A percentile compares a stretch with the other conserved stretches of the same genome.
phyloP scores from a whole-genome alignment of 75 land plant species.

The Chamaecyparis obtusa region DNA sequence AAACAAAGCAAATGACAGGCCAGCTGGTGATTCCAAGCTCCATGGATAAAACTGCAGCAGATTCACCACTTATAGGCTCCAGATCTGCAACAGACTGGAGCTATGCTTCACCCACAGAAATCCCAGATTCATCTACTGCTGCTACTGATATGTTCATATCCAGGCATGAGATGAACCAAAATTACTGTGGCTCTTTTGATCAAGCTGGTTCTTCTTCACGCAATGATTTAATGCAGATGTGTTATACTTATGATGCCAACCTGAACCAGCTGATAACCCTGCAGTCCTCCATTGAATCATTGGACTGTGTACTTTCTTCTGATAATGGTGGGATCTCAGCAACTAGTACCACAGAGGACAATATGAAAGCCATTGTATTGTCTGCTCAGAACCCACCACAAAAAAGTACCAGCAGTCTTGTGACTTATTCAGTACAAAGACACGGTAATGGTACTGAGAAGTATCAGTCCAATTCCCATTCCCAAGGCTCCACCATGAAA shows the following conservation, averaged over 20 bases:
- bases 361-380: background rate
- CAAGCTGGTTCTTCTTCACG: background rate
- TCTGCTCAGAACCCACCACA: background rate
- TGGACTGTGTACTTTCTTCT: background rate
- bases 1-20: background rate
- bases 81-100: background rate
- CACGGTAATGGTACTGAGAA: background rate
- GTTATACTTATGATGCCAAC: background rate
- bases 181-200: background rate
- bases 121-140: background rate
- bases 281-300: background rate
- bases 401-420: background rate
- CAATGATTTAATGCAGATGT: background rate
- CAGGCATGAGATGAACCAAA: background rate
- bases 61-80: background rate
- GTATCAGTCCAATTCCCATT: constrained; percentile 4
- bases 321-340: background rate
- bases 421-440: background rate
- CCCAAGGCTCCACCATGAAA: constrained; percentile 6
- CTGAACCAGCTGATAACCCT: background rate
- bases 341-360: background rate
- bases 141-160: background rate
- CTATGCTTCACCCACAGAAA: background rate
- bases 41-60: background rate
- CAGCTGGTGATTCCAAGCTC: background rate